A percentile compares a stretch with the other conserved stretches of the same genome.
Conservation (phyloP, 345 rosid genomes). For the Murraya koenigii region DNA sequence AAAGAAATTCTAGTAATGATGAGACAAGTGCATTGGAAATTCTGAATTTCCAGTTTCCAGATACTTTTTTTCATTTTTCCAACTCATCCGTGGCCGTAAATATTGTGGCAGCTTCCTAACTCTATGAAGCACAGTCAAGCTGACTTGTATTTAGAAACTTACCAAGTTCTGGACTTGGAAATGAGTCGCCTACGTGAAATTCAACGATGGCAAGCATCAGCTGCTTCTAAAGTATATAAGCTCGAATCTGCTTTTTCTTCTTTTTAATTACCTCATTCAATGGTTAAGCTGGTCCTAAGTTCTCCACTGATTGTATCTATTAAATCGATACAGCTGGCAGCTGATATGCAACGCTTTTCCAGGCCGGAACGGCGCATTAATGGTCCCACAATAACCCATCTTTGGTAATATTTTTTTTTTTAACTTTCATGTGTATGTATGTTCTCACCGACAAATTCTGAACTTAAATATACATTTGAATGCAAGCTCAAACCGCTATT, state of each 20-base stretch:
- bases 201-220: constrained; percentile 95
- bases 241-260: not conserved
- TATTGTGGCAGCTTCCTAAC: constrained; percentile 76
- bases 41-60: not conserved
- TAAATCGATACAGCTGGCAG: constrained; percentile 77
- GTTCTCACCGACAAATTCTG: constrained; percentile 1
- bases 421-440: not conserved
- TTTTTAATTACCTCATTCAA: constrained; percentile 3
- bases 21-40: not conserved
- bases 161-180: constrained; percentile 98
- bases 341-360: constrained; percentile 99
- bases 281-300: not conserved
- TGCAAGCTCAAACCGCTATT: not conserved
- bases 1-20: not conserved
- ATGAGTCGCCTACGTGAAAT: constrained; percentile 98
- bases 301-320: constrained; percentile 7
- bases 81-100: not conserved
- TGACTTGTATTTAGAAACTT: constrained; percentile 90
- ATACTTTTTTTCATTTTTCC: not conserved
- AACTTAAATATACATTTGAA: constrained; percentile 4
- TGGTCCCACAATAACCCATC: constrained; percentile 95
- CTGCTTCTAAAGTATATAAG: constrained; percentile 75
- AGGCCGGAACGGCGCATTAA: constrained; percentile 95
- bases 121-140: constrained; percentile 99
- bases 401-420: constrained; percentile 50